Percentiles rank a stretch among this genome's conserved stretches.
phyloP scores from a whole-genome alignment of 2,329 filamentous ascomycete species.

The Pseudocercospora pini-densiflorae region DNA sequence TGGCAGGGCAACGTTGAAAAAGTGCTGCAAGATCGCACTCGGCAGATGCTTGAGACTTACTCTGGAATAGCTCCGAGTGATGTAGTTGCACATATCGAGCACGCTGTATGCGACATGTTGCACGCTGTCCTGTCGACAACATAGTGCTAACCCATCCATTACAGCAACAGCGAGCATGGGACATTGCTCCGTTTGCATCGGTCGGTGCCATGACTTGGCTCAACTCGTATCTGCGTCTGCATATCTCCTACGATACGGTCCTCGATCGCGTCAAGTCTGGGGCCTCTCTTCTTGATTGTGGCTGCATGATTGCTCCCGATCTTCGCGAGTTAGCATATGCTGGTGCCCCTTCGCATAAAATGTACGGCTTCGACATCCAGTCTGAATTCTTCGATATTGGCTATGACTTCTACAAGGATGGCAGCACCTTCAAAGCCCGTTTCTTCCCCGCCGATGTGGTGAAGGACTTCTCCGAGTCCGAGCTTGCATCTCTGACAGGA shows the following conservation, averaged over 20 bases:
- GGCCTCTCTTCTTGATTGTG: conserved; percentile 20
- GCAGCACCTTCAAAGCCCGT: conserved; percentile 11
- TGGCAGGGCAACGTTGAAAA: conserved; percentile 7
- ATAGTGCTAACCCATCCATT: neutral
- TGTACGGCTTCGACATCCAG: conserved; percentile 24
- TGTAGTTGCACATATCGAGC: conserved; percentile 7
- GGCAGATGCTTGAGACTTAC: conserved; percentile 9
- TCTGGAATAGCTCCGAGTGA: neutral
- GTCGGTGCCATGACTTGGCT: conserved; percentile 27
- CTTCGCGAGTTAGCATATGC: conserved; percentile 20
- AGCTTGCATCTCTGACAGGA: conserved; percentile 10
- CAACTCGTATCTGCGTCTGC: conserved; percentile 19
- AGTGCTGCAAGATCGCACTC: conserved; percentile 8
- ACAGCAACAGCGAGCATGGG: neutral
- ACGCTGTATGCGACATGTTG: neutral
- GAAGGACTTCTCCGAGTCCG: conserved; percentile 9
- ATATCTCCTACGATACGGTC: conserved; percentile 15
- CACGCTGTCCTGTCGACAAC: neutral
- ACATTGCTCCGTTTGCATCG: neutral
- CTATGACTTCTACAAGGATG: conserved; percentile 20
- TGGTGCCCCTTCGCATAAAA: conserved; percentile 19
- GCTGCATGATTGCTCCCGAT: conserved; percentile 23
- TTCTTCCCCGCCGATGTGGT: conserved; percentile 20
- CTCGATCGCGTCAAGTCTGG: conserved; percentile 19
- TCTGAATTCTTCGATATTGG: conserved; percentile 21